These are phyloP conservation scores for Acanthamoeba sp. DNA, from an alignment of 208 protist species.

Conservation along the genomic window DNA sequence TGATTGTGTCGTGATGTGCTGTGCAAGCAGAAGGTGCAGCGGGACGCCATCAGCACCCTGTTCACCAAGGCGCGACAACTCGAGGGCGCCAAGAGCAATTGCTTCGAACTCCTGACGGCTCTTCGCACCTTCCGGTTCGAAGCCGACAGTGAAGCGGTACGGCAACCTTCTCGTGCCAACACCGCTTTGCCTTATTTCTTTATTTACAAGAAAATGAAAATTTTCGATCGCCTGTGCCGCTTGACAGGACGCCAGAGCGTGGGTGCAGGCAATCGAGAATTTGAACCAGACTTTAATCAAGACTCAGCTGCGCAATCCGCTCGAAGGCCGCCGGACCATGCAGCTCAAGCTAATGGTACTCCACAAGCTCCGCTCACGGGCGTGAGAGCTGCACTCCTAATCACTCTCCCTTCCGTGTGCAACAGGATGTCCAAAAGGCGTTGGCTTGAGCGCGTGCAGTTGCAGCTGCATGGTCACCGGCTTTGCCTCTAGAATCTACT, in stretches of 20 bases:
- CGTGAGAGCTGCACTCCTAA: too few species aligned
- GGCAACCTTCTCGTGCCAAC: neutral
- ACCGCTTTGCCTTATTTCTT: neutral
- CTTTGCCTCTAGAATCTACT: too few species aligned
- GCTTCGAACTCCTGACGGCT: slow-evolving; percentile 51
- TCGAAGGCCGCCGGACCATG: slow-evolving; percentile 61
- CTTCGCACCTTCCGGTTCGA: slow-evolving; percentile 43
- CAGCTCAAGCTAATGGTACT: slow-evolving; percentile 44
- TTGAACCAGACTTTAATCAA: slow-evolving; percentile 48
- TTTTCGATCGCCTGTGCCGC: neutral
- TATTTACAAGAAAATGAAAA: neutral
- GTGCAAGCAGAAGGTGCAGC: slow-evolving; percentile 10
- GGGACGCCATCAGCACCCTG: slow-evolving; percentile 28
- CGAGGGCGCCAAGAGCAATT: slow-evolving; percentile 4
- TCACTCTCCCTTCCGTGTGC: neutral
- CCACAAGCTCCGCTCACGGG: too few species aligned
- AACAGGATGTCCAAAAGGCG: slow-evolving; percentile 45
- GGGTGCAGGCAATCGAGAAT: slow-evolving; percentile 54
- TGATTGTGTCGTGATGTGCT: too few species aligned
- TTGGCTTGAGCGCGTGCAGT: neutral
- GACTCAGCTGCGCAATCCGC: slow-evolving; percentile 48
- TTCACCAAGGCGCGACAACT: slow-evolving; percentile 55
- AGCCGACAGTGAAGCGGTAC: slow-evolving; percentile 51
- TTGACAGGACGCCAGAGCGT: slow-evolving; percentile 14
- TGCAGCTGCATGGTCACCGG: too few species aligned